Evolutionary conservation across 2,329 filamentous ascomycete species (phyloP), one percentile per base, ranked within the genome.

Genomic region (Colletotrichum sublineola): DNA sequence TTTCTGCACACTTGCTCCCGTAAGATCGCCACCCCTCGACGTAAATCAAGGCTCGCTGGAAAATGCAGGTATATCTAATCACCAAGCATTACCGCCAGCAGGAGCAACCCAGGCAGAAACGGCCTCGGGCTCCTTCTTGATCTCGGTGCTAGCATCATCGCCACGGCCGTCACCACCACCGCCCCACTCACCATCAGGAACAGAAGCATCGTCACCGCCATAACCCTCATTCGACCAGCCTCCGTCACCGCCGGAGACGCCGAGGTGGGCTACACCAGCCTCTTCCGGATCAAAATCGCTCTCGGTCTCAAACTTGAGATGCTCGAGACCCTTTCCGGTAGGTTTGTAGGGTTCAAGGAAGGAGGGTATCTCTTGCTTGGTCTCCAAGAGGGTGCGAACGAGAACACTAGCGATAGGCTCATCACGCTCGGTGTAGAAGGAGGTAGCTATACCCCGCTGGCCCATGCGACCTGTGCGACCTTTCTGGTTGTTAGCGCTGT

Each of bases 401-500:
- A 99, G 86, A 1, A 93, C 90, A 12, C 88, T 86, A 0, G 88
- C 94, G 53, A 98, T 84, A 3, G 91, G 88, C 68, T 93, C 89
- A 77, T 98, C 93, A 0, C 88, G 85, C 1, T 95, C 91, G 36
- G 92, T 94, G 85, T 92, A 98, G 84, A 99, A 96, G 0, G 96
- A 97, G 0, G 93, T 96, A 0, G 96, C 95, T 6, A 95, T 84
- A 24, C 96, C 96, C 56, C 89, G 87, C 76, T 97, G 93, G 2
- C 96, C 96, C 78, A 98, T 98, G 65, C 96, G 94, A 67, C 94
- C 96, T 76, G 96, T 99, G 73, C 96, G 95, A 74, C 96, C 93
- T 40, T 52, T 11, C 14, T 44, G 0, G 18, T 9, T 64, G 38
- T 64, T 46, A 63, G 29, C 14, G 40, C 18, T 4, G 15, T 55